Conservation (phyloP, 805 yeast genomes). For the Hemisphaericaspora nanyangensis region DNA sequence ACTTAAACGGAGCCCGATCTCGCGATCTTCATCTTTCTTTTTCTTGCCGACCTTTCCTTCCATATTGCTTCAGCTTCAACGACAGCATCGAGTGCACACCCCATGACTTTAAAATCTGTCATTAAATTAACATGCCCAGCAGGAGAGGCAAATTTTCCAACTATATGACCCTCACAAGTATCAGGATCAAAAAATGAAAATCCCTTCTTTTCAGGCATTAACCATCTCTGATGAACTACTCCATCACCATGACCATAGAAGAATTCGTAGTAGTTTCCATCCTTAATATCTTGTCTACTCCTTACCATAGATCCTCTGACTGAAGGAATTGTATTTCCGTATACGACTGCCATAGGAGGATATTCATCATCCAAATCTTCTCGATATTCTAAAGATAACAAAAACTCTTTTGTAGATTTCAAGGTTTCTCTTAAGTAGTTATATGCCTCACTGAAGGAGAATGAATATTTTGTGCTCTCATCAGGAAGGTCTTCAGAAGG, state of each 20-base stretch:
- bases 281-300: constrained; percentile 56
- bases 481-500: background rate
- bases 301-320: constrained; percentile 74
- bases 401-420: constrained; percentile 52
- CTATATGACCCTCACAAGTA: constrained; percentile 47
- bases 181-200: constrained; percentile 36
- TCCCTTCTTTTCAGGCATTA: constrained; percentile 74
- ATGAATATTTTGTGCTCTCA: constrained; percentile 14
- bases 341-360: constrained; percentile 82
- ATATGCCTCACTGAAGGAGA: constrained; percentile 56
- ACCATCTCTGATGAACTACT: constrained; percentile 78
- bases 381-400: constrained; percentile 52
- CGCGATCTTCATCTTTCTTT: background rate
- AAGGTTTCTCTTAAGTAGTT: constrained; percentile 63
- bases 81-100: constrained; percentile 64
- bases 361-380: constrained; percentile 45
- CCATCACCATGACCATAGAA: constrained; percentile 93
- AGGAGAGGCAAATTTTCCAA: constrained; percentile 58
- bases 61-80: constrained; percentile 51
- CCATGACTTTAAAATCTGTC: constrained; percentile 71
- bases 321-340: constrained; percentile 80
- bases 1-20: no score
- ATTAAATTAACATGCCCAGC: constrained; percentile 79
- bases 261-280: constrained; percentile 73
- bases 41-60: constrained; percentile 12